phyloP scores from a whole-genome alignment of 2,329 filamentous ascomycete species.

The Nigrospora sphaerica region DNA sequence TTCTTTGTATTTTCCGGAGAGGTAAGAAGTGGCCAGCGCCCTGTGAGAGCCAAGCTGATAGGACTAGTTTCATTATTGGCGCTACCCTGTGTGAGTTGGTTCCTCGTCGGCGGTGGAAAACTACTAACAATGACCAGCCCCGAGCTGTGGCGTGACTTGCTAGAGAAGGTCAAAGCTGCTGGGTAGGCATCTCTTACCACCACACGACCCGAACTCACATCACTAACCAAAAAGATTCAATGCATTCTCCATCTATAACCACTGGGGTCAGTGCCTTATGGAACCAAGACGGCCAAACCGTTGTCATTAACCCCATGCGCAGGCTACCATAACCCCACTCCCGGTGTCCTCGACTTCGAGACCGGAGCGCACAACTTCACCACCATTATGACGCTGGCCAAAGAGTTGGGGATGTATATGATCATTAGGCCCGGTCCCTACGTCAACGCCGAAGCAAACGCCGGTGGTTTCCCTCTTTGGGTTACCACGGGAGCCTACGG shows the following conservation, averaged over 20 bases:
- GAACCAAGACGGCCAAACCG: too few relatives aligned
- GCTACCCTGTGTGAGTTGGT: constrained; percentile 29
- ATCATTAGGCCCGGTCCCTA: constrained; percentile 54
- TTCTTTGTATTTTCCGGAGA: constrained; percentile 36
- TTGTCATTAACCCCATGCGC: too few relatives aligned
- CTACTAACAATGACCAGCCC: constrained; percentile 10
- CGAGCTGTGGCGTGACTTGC: constrained; percentile 31
- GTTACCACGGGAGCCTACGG: constrained; percentile 54
- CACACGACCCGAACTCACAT: too few relatives aligned
- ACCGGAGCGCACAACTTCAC: constrained; percentile 47
- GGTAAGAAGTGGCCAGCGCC: constrained; percentile 11
- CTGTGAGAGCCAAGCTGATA: not conserved
- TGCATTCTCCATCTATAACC: constrained; percentile 33
- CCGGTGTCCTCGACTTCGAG: constrained; percentile 37
- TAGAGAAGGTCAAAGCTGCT: constrained; percentile 34
- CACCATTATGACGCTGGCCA: constrained; percentile 42
- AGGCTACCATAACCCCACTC: constrained; percentile 29
- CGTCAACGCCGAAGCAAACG: constrained; percentile 56
- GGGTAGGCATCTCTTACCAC: constrained; percentile 15
- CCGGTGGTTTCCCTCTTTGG: constrained; percentile 57
- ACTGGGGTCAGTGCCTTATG: constrained; percentile 17
- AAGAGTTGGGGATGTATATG: constrained; percentile 46
- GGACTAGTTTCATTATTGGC: constrained; percentile 32
- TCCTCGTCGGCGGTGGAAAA: too few relatives aligned
- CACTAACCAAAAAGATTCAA: constrained; percentile 27